Percentiles rank a stretch among this genome's conserved stretches.
Evolutionary conservation across 306 rosid genomes (phyloP).

Genomic region (Lathyrus aphaca): DNA sequence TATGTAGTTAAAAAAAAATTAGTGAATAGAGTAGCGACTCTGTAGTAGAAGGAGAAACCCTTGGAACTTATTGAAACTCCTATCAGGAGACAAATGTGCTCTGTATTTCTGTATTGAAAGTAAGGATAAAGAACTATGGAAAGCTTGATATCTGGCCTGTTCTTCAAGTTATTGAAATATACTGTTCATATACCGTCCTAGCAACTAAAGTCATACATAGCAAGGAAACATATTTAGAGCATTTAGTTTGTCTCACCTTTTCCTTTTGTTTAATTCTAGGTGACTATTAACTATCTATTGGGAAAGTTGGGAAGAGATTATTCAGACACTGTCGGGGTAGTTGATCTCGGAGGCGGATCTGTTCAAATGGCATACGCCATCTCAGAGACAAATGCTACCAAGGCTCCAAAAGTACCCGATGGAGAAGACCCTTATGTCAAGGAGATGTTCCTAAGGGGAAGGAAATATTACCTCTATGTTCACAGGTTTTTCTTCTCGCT

Average conservation of each 20-base stretch:
- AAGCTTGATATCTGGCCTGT: conserved; percentile 29
- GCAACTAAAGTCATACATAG: neutral
- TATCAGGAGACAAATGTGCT: neutral
- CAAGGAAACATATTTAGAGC: conserved; percentile 13
- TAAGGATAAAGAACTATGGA: neutral
- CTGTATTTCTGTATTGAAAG: neutral
- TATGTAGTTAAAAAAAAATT: neutral
- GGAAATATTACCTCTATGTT: conserved; percentile 76
- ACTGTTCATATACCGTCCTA: conserved; percentile 12
- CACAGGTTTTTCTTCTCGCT: conserved; percentile 74
- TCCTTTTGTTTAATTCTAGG: conserved; percentile 53
- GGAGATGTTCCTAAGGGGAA: conserved; percentile 80
- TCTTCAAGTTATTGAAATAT: conserved; percentile 18
- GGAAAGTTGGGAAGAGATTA: conserved; percentile 79
- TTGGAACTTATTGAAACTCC: neutral
- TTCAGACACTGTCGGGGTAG: conserved; percentile 82
- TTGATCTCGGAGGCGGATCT: conserved; percentile 98
- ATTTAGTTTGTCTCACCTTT: conserved; percentile 37
- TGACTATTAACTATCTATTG: conserved; percentile 80
- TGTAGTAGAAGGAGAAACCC: neutral
- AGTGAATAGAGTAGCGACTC: neutral
- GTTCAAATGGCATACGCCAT: conserved; percentile 97
- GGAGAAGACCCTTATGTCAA: conserved; percentile 69
- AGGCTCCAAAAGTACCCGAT: conserved; percentile 60
- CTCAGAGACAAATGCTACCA: conserved; percentile 69